phyloP scores from a whole-genome alignment of 306 rosid genomes.

The Inga laurina region DNA sequence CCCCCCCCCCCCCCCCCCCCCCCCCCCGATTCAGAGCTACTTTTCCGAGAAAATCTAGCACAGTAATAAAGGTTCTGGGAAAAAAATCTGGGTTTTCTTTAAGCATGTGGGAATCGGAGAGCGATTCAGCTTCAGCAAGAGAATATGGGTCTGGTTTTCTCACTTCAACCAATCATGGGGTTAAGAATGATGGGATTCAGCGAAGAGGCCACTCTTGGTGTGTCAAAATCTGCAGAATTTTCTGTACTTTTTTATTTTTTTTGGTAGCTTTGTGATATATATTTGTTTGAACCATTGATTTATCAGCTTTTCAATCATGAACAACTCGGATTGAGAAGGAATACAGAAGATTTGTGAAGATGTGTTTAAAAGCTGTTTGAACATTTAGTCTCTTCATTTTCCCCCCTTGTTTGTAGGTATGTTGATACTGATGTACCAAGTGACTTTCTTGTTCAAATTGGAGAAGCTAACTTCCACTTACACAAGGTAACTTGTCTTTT shows the following conservation, averaged over 20 bases:
- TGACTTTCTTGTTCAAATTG: conserved; percentile 77
- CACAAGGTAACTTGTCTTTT: conserved; percentile 68
- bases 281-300: not conserved
- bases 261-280: not conserved
- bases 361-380: not conserved
- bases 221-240: conserved; percentile 19
- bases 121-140: conserved; percentile 57
- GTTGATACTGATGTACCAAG: conserved; percentile 95
- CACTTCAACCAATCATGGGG: conserved; percentile 62
- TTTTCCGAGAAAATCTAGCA: conserved; percentile 32
- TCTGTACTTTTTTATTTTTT: not conserved
- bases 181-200: conserved; percentile 82
- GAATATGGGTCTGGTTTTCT: conserved; percentile 72
- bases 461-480: conserved; percentile 68
- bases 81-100: conserved; percentile 14
- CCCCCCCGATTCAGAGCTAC: conserved; percentile 31
- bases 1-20: conserved; percentile 35
- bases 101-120: conserved; percentile 98
- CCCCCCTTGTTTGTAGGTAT: conserved; percentile 47
- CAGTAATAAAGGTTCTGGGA: not conserved
- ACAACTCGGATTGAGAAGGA: not conserved
- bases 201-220: conserved; percentile 85
- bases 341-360: not conserved
- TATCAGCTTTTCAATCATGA: conserved; percentile 16
- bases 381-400: conserved; percentile 11